These are phyloP conservation scores for Tetracladium marchalianum DNA, from an alignment of 495 filamentous ascomycete genomes.

Conservation along the genomic window DNA sequence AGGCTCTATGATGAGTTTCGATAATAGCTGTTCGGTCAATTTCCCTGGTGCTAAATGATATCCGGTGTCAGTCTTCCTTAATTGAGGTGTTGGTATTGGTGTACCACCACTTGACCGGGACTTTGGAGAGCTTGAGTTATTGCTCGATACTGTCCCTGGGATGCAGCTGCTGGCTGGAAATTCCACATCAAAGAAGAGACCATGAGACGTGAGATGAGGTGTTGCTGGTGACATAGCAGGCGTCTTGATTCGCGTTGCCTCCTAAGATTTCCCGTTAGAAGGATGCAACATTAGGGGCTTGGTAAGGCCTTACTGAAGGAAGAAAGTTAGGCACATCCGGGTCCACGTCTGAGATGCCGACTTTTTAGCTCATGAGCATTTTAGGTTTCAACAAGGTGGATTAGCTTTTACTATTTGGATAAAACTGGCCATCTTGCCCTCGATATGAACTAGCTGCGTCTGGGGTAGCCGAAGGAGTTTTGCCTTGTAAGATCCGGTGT, in stretches of 20 bases:
- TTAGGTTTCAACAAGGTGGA: not conserved
- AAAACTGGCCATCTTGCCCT: conserved; percentile 4
- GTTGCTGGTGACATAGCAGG: conserved; percentile 30
- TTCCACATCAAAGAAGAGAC: conserved; percentile 40
- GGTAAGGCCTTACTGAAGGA: conserved; percentile 15
- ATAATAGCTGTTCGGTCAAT: not conserved
- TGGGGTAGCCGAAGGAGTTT: conserved; percentile 24
- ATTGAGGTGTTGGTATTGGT: not conserved
- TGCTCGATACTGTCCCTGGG: not conserved
- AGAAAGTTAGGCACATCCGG: conserved; percentile 16
- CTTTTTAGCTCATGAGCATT: not conserved
- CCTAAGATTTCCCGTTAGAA: conserved; percentile 18
- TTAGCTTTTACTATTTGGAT: conserved; percentile 5
- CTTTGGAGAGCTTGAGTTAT: not conserved
- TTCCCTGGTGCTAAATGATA: not conserved
- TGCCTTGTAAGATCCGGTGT: conserved; percentile 24
- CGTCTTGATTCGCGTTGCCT: conserved; percentile 36
- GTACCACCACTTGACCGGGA: not conserved
- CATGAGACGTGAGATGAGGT: conserved; percentile 23
- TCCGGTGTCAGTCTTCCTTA: conserved; percentile 7
- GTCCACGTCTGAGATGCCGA: conserved; percentile 18
- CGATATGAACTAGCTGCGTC: conserved; percentile 1
- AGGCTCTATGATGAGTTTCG: not conserved
- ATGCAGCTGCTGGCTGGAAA: not conserved
- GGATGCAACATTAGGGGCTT: not conserved